phyloP scores from a whole-genome alignment of 371 early-diverging fungal genomes.

The Mycotypha africana region DNA sequence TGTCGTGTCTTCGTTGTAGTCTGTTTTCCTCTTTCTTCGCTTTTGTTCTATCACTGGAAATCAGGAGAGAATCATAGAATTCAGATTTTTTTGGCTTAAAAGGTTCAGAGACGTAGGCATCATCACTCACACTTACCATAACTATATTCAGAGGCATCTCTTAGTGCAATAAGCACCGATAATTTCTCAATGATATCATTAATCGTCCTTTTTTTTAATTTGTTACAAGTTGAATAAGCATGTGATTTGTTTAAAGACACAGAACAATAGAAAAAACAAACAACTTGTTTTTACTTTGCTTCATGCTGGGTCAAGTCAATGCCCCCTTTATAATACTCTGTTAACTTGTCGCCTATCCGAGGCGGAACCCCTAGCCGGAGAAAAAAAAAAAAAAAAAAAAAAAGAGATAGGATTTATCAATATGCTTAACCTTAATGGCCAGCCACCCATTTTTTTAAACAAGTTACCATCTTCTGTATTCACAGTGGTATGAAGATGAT shows the following conservation, averaged over 20 bases:
- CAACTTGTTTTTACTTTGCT: conserved; percentile 26
- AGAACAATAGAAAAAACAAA: too few relatives aligned
- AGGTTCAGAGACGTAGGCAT: too few relatives aligned
- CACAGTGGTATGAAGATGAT: conserved; percentile 30
- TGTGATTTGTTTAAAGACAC: too few relatives aligned
- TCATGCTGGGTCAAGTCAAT: conserved; percentile 36
- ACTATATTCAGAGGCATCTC: conserved; percentile 45
- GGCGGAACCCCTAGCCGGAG: conserved; percentile 37
- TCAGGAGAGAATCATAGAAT: too few relatives aligned
- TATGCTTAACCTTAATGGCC: not conserved
- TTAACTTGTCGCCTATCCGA: conserved; percentile 17
- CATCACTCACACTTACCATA: conserved; percentile 32
- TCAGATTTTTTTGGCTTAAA: too few relatives aligned
- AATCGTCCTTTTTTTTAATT: too few relatives aligned
- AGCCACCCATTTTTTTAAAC: not conserved
- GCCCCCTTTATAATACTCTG: conserved; percentile 33
- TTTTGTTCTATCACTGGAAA: conserved; percentile 45
- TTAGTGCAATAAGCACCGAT: conserved; percentile 46
- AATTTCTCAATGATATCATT: conserved; percentile 52
- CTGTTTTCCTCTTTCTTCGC: conserved; percentile 63
- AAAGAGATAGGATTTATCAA: not conserved
- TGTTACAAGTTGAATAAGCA: too few relatives aligned
- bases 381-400: too few relatives aligned
- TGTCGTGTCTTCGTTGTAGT: conserved; percentile 37
- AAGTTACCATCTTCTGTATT: conserved; percentile 42